A percentile compares a stretch with the other conserved stretches of the same genome.
Evolutionary conservation across 1,284 basidiomycete species (phyloP).

Genomic region (Sutorius eximius): DNA sequence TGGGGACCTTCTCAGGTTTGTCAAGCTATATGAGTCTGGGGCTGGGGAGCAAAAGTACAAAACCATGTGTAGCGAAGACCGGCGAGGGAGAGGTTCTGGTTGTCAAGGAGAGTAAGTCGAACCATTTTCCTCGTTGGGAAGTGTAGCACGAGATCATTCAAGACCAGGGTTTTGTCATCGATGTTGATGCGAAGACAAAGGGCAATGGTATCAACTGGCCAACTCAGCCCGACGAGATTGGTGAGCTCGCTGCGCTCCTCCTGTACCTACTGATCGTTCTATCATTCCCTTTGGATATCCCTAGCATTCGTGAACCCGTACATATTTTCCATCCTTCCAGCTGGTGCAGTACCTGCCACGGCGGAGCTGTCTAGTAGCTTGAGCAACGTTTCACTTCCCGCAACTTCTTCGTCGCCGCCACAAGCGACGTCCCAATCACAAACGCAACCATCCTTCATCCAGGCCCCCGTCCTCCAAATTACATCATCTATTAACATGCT

Average conservation of each 20-base stretch:
- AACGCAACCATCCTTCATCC: constrained; percentile 37
- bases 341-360: constrained; percentile 53
- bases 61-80: constrained; percentile 62
- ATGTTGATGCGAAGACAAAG: constrained; percentile 67
- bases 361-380: constrained; percentile 18
- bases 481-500: constrained; percentile 73
- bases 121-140: neutral
- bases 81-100: constrained; percentile 73
- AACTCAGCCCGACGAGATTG: constrained; percentile 77
- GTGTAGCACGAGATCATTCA: neutral
- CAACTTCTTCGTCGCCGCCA: constrained; percentile 23
- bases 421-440: constrained; percentile 23
- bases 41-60: constrained; percentile 68
- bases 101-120: constrained; percentile 74
- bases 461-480: constrained; percentile 71
- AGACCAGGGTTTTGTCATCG: constrained; percentile 79
- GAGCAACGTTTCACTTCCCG: constrained; percentile 27
- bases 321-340: constrained; percentile 76
- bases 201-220: constrained; percentile 72
- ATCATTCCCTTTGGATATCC: neutral
- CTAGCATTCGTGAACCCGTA: constrained; percentile 83
- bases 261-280: neutral
- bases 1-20: constrained; percentile 71
- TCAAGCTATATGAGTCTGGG: constrained; percentile 90
- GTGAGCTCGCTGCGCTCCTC: constrained; percentile 39